Evolutionary conservation across 768 basidiomycete genomes (phyloP).

Genomic region (Lactifluus rugatus): DNA sequence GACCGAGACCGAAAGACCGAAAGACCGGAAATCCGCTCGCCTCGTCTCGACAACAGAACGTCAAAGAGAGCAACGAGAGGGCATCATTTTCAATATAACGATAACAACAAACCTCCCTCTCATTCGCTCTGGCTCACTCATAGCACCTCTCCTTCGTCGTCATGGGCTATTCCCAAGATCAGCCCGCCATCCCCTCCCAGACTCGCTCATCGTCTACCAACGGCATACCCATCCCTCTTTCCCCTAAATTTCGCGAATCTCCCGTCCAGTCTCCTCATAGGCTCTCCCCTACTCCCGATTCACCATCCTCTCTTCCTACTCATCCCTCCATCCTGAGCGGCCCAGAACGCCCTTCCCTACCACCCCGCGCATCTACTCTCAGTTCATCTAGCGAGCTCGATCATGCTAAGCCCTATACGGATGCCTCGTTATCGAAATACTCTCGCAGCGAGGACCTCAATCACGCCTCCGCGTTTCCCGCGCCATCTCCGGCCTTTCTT

Average conservation of each 20-base stretch:
- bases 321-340: constrained; percentile 3
- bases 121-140: constrained; percentile 4
- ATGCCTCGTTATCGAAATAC: constrained; percentile 29
- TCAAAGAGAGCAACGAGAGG: constrained; percentile 1
- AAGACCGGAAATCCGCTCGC: constrained; percentile 3
- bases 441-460: constrained; percentile 66
- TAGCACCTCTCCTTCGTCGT: not conserved
- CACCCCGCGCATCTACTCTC: constrained; percentile 58
- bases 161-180: constrained; percentile 18
- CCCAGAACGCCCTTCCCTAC: constrained; percentile 44
- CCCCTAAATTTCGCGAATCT: constrained; percentile 2
- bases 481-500: constrained; percentile 31
- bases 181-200: constrained; percentile 4
- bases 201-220: not conserved
- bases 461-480: constrained; percentile 32
- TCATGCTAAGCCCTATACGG: constrained; percentile 32
- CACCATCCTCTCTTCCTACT: constrained; percentile 10
- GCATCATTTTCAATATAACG: not conserved
- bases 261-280: constrained; percentile 12
- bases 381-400: constrained; percentile 44
- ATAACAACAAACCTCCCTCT: not conserved
- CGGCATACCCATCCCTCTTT: constrained; percentile 8
- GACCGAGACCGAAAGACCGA: constrained; percentile 1
- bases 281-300: constrained; percentile 1
- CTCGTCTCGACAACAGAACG: not conserved